These are phyloP conservation scores for Botryotinia globosa DNA, from an alignment of 2,329 filamentous ascomycete genomes.

Conservation along the genomic window DNA sequence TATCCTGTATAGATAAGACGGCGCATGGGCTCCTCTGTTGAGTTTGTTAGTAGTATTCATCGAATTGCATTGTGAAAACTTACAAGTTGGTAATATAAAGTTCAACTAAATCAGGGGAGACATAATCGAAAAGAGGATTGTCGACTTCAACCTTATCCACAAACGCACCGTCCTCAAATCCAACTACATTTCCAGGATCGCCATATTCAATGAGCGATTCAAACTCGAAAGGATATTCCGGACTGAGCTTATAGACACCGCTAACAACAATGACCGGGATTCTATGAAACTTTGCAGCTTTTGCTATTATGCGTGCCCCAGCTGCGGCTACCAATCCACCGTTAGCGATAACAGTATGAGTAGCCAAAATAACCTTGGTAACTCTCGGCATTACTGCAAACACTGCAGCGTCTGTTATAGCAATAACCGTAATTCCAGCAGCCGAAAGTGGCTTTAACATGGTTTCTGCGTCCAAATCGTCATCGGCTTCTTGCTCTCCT, in stretches of 20 bases:
- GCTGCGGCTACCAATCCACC: slow-evolving; percentile 81
- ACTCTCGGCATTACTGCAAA: slow-evolving; percentile 94
- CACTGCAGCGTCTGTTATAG: slow-evolving; percentile 79
- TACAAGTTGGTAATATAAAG: slow-evolving; percentile 84
- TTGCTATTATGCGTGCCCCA: slow-evolving; percentile 79
- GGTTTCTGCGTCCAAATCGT: slow-evolving; percentile 44
- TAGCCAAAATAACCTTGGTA: slow-evolving; percentile 90
- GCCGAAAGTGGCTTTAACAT: slow-evolving; percentile 76
- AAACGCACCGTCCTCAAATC: slow-evolving; percentile 75
- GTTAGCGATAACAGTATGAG: slow-evolving; percentile 83
- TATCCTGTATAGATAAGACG: slow-evolving; percentile 69
- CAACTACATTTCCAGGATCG: slow-evolving; percentile 71
- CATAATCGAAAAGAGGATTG: slow-evolving; percentile 78
- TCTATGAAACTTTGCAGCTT: slow-evolving; percentile 77
- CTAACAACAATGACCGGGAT: slow-evolving; percentile 85
- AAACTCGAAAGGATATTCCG: slow-evolving; percentile 80
- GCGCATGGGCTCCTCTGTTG: slow-evolving; percentile 61
- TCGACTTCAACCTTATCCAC: slow-evolving; percentile 75
- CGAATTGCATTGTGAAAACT: slow-evolving; percentile 40
- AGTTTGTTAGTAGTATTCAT: slow-evolving; percentile 27
- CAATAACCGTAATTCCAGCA: slow-evolving; percentile 77
- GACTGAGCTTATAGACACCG: slow-evolving; percentile 91
- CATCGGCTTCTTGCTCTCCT: slow-evolving; percentile 43
- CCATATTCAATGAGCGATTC: slow-evolving; percentile 84
- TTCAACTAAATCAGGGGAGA: slow-evolving; percentile 72